A percentile compares a stretch with the other conserved stretches of the same genome.
These are phyloP conservation scores for Eleusine coracana DNA, from an alignment of 176 grass and related monocot species.

Conservation along the genomic window DNA sequence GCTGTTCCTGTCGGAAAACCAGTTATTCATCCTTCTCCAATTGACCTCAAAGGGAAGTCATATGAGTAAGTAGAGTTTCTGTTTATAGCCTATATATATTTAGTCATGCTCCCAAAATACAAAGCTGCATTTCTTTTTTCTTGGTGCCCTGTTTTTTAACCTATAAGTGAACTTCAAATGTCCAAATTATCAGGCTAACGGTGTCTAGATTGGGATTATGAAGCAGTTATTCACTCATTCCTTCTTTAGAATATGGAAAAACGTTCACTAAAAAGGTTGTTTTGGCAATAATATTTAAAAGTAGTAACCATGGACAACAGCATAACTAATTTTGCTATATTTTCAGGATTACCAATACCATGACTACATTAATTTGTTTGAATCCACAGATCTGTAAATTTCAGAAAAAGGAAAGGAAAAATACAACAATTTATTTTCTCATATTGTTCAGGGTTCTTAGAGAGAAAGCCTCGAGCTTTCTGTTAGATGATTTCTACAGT, in stretches of 20 bases:
- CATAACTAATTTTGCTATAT: no score
- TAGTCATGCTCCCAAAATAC: neutral
- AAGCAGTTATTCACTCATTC: neutral
- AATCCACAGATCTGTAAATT: neutral
- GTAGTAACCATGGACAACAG: neutral
- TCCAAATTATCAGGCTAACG: neutral
- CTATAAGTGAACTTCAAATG: neutral
- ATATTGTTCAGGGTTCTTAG: conserved; percentile 39
- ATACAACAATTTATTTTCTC: neutral
- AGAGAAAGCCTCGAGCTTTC: conserved; percentile 49
- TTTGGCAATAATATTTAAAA: neutral
- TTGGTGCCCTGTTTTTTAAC: neutral
- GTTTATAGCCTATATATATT: neutral
- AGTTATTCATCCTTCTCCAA: conserved; percentile 62
- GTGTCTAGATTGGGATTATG: neutral
- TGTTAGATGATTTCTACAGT: conserved; percentile 59
- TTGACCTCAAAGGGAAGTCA: conserved; percentile 58
- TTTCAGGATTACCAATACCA: neutral
- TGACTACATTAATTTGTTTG: neutral
- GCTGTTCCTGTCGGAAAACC: conserved; percentile 62
- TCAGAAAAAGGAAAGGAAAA: neutral
- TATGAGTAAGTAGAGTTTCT: conserved; percentile 36
- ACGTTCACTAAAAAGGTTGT: no score
- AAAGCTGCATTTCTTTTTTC: neutral
- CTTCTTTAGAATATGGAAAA: neutral